These are phyloP conservation scores for Glomus cerebriforme DNA, from an alignment of 192 early-diverging fungal genomes.

Conservation along the genomic window DNA sequence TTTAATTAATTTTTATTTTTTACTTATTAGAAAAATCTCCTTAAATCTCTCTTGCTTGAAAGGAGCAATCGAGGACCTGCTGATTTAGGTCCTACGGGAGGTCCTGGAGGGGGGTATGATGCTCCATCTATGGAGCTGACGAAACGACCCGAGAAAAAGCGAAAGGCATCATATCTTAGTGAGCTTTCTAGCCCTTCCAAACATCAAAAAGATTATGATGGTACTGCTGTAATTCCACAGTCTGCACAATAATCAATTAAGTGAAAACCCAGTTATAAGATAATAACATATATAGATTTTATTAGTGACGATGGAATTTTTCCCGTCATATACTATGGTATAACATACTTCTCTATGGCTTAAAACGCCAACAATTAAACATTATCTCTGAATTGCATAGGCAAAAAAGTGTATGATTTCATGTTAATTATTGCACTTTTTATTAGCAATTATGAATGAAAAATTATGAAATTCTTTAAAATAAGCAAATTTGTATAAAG, in stretches of 20 bases:
- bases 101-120: background rate
- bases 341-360: background rate
- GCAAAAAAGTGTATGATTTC: too few relatives aligned
- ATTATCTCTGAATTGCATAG: background rate
- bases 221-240: background rate
- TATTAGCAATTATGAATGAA: background rate
- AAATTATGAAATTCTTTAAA: background rate
- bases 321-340: background rate
- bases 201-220: conserved; percentile 31
- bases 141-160: conserved; percentile 13
- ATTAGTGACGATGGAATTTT: background rate
- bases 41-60: conserved; percentile 24
- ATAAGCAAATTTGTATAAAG: background rate
- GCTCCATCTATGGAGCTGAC: background rate
- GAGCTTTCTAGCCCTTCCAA: background rate
- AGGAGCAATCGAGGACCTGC: background rate
- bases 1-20: conserved; percentile 15
- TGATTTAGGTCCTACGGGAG: background rate
- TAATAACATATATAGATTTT: background rate
- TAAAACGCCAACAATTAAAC: background rate
- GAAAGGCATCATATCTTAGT: conserved; percentile 1
- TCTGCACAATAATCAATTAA: background rate
- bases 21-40: conserved; percentile 28
- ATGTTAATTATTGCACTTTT: too few relatives aligned
- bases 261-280: background rate